Base-by-base conservation (phyloP, 352 stramenopile genomes). In the Peronospora farinosa region DNA sequence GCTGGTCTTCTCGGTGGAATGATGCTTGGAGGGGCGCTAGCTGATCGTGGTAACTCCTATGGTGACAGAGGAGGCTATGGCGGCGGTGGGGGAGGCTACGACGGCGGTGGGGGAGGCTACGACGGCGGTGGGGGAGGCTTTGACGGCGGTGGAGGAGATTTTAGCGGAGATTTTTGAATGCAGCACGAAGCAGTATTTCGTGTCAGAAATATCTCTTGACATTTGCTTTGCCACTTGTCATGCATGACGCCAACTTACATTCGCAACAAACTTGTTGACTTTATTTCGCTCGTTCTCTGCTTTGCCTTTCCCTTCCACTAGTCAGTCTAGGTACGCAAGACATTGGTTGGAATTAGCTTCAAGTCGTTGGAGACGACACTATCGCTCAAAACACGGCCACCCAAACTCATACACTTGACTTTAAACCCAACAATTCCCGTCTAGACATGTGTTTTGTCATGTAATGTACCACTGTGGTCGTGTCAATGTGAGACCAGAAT, bases 141-240 rank as follows among this genome's bases (percentile, higher is more conserved):
- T 50, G 61, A 33, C 6, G 63, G 59, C 0, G 56, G 57, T 12
- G 64, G 68, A 21, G 56, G 63, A 27, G 60, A 64, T 32, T 80
- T 84, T 53, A 62, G 28, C 2, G 72, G 72, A 31, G 72, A 84
- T 38, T 81, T 84, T 30, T 84, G 31, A 71, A 8, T 30, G 44
- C 19, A 40, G 17, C 17, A 42, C 15, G 36, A 40, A 47, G 47
- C 33, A 60, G n/a, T 39, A 39, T 7, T 9, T 39, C n/a, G 23
- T 9, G 43, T 27, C 44, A n/a, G 17, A 47, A 59, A 57, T 58
- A 46, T 37, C 13, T 7, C 41, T 40, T n/a, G 51, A 50, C 16
- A 31, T 7, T 65, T 45, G 49, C 21, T 65, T 61, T 37, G 45
- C 57, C 28, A 61, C 45, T 35, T 65, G 40, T 57, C 47, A 27